Conservation (phyloP, 2,329 filamentous ascomycete genomes). For the Fusarium dlaminii region DNA sequence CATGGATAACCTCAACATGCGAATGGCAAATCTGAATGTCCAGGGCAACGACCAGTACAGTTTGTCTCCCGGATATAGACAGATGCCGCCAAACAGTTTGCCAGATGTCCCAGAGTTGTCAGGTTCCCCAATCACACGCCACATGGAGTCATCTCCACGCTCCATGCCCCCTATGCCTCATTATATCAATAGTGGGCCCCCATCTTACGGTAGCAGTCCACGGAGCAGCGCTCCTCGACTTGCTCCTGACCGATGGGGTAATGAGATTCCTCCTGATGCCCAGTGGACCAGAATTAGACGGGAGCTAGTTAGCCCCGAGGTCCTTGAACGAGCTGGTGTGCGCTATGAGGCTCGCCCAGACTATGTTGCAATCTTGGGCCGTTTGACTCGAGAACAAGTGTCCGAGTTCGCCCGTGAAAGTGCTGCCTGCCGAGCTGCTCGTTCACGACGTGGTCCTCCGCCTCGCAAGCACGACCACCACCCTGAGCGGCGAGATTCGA, state of each 20-base stretch:
- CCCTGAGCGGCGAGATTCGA: conserved; percentile 44
- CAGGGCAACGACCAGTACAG: conserved; percentile 48
- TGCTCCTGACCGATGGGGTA: conserved; percentile 66
- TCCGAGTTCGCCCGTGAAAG: conserved; percentile 60
- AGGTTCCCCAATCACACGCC: conserved; percentile 45
- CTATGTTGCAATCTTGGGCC: conserved; percentile 69
- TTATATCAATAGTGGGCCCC: conserved; percentile 41
- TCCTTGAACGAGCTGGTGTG: conserved; percentile 63
- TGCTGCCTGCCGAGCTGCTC: conserved; percentile 56
- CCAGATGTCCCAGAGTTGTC: conserved; percentile 45
- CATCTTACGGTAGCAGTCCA: conserved; percentile 49
- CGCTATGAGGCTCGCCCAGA: conserved; percentile 69
- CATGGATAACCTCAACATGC: conserved; percentile 54
- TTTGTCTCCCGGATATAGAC: conserved; percentile 49
- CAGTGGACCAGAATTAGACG: conserved; percentile 69
- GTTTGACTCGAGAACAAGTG: conserved; percentile 62
- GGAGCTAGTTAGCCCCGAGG: conserved; percentile 65
- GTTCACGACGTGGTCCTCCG: conserved; percentile 34
- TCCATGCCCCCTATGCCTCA: conserved; percentile 49
- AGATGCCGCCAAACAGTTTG: conserved; percentile 47
- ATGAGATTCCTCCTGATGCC: conserved; percentile 64
- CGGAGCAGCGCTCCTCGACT: conserved; percentile 49
- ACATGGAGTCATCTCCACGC: conserved; percentile 52
- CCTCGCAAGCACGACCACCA: conserved; percentile 17
- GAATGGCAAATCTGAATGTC: conserved; percentile 55